A percentile compares a stretch with the other conserved stretches of the same genome.
These are phyloP conservation scores for Zelopaecilomyces penicillatus DNA, from an alignment of 2,329 filamentous ascomycete species.

Conservation along the genomic window DNA sequence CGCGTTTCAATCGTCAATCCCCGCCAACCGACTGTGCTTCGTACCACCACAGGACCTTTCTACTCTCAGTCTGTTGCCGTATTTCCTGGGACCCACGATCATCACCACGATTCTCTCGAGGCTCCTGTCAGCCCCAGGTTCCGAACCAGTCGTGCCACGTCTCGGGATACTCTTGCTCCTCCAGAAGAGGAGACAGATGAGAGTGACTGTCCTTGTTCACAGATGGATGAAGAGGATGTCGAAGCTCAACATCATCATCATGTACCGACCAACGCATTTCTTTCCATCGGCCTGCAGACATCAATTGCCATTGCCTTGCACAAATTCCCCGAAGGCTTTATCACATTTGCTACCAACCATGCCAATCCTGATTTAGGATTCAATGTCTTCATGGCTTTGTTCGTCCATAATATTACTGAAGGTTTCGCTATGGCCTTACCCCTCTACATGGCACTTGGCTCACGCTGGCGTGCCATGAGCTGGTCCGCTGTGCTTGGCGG, in stretches of 20 bases:
- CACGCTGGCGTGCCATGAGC: constrained; percentile 70
- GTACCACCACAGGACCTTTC: constrained; percentile 33
- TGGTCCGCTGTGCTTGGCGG: constrained; percentile 81
- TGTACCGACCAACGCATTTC: constrained; percentile 85
- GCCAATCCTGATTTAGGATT: constrained; percentile 83
- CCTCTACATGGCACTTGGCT: constrained; percentile 81
- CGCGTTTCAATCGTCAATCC: constrained; percentile 25
- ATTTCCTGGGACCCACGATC: constrained; percentile 18
- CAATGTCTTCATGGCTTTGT: constrained; percentile 88
- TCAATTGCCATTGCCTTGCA: constrained; percentile 91
- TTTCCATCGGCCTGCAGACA: constrained; percentile 92
- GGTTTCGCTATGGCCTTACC: constrained; percentile 91
- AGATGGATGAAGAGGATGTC: constrained; percentile 30
- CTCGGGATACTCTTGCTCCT: constrained; percentile 26
- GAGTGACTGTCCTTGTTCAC: constrained; percentile 16
- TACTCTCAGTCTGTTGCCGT: constrained; percentile 17
- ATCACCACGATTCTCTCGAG: constrained; percentile 19
- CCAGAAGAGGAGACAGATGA: constrained; percentile 15
- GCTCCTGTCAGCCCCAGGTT: constrained; percentile 24
- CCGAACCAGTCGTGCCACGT: constrained; percentile 30
- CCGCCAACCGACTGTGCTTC: constrained; percentile 29
- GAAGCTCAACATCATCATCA: constrained; percentile 76
- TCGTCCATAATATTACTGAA: constrained; percentile 97
- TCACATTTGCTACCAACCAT: constrained; percentile 96
- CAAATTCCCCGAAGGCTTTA: constrained; percentile 81